Percentiles rank a stretch among this genome's conserved stretches.
Evolutionary conservation across 495 filamentous ascomycete genomes (phyloP).

Genomic region (Physcia stellaris): DNA sequence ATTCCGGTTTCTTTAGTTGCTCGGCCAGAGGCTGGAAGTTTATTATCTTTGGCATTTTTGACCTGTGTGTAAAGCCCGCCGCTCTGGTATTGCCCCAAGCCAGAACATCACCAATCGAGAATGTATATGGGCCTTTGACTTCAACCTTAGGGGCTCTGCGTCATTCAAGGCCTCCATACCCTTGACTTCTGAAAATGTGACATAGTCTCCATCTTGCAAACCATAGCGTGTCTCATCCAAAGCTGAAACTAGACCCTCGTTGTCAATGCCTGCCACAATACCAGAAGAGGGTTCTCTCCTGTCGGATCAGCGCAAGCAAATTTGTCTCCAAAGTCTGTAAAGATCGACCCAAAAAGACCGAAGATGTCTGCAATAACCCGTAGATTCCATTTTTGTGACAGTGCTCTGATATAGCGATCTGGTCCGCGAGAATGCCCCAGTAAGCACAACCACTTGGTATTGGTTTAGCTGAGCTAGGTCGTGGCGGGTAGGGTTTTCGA

Average conservation of each 20-base stretch:
- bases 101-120: slow-evolving; percentile 89
- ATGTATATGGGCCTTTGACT: slow-evolving; percentile 92
- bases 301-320: slow-evolving; percentile 83
- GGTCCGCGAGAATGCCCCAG: slow-evolving; percentile 67
- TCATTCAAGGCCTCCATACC: slow-evolving; percentile 87
- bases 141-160: slow-evolving; percentile 71
- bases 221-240: slow-evolving; percentile 94
- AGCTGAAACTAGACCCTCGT: slow-evolving; percentile 82
- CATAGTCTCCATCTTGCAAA: slow-evolving; percentile 88
- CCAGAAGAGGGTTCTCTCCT: slow-evolving; percentile 76
- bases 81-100: slow-evolving; percentile 69
- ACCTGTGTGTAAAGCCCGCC: slow-evolving; percentile 81
- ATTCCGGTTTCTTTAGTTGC: slow-evolving; percentile 73
- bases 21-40: slow-evolving; percentile 70
- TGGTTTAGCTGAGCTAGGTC: slow-evolving; percentile 67
- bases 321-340: slow-evolving; percentile 93
- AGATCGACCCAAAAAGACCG: slow-evolving; percentile 88
- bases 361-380: slow-evolving; percentile 77
- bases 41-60: slow-evolving; percentile 93
- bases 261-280: slow-evolving; percentile 80
- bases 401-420: slow-evolving; percentile 74
- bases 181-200: slow-evolving; percentile 85
- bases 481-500: slow-evolving; percentile 45
- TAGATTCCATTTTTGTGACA: slow-evolving; percentile 85
- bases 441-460: slow-evolving; percentile 88